Evolutionary conservation across 352 stramenopile species (phyloP).

Genomic region (Peronospora farinosa): DNA sequence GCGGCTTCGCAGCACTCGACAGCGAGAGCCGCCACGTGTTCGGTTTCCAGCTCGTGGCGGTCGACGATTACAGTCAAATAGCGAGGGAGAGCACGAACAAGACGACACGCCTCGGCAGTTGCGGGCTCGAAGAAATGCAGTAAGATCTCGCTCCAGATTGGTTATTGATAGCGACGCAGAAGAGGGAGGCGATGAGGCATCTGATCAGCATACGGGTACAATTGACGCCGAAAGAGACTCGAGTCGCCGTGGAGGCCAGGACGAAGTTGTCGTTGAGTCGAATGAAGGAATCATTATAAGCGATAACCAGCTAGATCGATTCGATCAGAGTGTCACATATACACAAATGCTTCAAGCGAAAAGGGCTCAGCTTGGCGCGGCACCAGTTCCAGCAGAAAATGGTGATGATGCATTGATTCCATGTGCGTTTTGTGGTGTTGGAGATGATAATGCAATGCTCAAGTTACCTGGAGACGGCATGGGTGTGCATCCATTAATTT

Average conservation of each 20-base stretch:
- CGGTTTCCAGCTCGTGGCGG: conserved; percentile 36
- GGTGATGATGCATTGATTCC: conserved; percentile 47
- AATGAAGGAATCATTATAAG: conserved; percentile 80
- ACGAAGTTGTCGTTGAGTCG: conserved; percentile 67
- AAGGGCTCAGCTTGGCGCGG: conserved; percentile 29
- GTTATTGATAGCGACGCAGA: conserved; percentile 30
- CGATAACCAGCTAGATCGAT: conserved; percentile 76
- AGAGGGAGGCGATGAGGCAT: conserved; percentile 13
- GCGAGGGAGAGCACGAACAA: conserved; percentile 13
- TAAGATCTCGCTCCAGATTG: conserved; percentile 22
- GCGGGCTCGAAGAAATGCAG: conserved; percentile 19
- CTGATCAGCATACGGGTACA: conserved; percentile 5
- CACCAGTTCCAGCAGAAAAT: conserved; percentile 22
- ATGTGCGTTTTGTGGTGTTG: conserved; percentile 74
- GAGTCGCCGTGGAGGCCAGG: conserved; percentile 16
- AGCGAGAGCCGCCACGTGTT: conserved; percentile 9
- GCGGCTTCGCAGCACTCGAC: conserved; percentile 32
- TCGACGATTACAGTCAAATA: conserved; percentile 27
- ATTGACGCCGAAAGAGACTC: conserved; percentile 7
- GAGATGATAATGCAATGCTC: conserved; percentile 61
- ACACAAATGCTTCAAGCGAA: conserved; percentile 55
- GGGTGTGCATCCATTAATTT: conserved; percentile 64
- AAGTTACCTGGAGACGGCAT: conserved; percentile 74
- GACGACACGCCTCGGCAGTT: conserved; percentile 26
- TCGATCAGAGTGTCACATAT: conserved; percentile 63